Evolutionary conservation across 1,284 basidiomycete species (phyloP).

Genomic region (Pseudozyma hubeiensis): DNA sequence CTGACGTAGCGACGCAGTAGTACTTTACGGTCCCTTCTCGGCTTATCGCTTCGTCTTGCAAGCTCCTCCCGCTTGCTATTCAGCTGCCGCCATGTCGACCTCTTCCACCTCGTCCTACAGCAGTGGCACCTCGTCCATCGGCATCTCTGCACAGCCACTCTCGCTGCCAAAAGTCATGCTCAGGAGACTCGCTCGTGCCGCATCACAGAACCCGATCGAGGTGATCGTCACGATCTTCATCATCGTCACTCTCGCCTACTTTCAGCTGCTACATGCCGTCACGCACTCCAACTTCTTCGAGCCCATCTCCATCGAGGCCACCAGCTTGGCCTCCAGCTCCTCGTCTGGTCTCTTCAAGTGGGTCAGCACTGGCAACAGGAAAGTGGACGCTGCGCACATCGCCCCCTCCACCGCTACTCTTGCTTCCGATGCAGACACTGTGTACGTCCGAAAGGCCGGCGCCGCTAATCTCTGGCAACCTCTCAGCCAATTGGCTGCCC

Average conservation of each 20-base stretch:
- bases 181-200: constrained; percentile 40
- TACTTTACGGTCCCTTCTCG: background rate
- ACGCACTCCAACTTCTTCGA: constrained; percentile 73
- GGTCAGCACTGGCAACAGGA: constrained; percentile 26
- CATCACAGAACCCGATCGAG: constrained; percentile 74
- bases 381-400: background rate
- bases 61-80: background rate
- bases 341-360: constrained; percentile 48
- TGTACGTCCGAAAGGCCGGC: constrained; percentile 48
- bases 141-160: constrained; percentile 36
- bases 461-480: constrained; percentile 39
- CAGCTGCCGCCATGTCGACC: constrained; percentile 26
- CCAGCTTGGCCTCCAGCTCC: constrained; percentile 49
- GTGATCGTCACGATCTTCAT: constrained; percentile 88
- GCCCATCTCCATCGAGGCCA: constrained; percentile 54
- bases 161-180: constrained; percentile 54
- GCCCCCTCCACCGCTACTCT: background rate
- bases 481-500: constrained; percentile 24
- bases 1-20: background rate
- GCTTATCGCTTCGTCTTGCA: constrained; percentile 2
- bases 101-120: constrained; percentile 37
- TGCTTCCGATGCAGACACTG: constrained; percentile 27
- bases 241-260: constrained; percentile 88
- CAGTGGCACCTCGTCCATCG: constrained; percentile 45
- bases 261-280: constrained; percentile 86